Percentiles rank a stretch among this genome's conserved stretches.
Evolutionary conservation across 306 rosid genomes (phyloP).

Genomic region (Chamaecrista fasciculata): DNA sequence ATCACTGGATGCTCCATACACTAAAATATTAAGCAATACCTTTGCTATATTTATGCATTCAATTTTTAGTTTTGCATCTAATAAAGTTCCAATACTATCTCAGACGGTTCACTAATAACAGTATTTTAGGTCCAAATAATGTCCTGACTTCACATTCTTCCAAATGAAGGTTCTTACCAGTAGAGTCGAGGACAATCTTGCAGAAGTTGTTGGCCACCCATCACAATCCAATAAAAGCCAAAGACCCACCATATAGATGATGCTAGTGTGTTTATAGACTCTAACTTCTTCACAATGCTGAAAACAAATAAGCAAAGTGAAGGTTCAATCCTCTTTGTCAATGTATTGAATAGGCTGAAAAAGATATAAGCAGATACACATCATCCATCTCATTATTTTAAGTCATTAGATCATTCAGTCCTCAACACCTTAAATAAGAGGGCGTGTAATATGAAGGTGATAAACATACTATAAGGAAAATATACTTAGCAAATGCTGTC

Average conservation of each 20-base stretch:
- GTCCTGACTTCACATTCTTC: neutral
- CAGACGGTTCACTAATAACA: neutral
- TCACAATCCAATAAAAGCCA: slow-evolving; percentile 87
- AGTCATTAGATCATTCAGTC: neutral
- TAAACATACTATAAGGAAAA: neutral
- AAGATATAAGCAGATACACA: slow-evolving; percentile 3
- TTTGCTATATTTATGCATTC: neutral
- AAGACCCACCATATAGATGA: slow-evolving; percentile 85
- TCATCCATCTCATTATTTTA: slow-evolving; percentile 6
- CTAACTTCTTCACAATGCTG: slow-evolving; percentile 65
- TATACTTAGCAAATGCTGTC: neutral
- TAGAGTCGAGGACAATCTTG: slow-evolving; percentile 86
- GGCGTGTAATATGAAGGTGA: neutral
- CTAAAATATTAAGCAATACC: neutral
- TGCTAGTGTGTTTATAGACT: slow-evolving; percentile 56
- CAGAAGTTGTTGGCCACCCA: slow-evolving; percentile 73
- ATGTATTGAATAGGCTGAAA: neutral
- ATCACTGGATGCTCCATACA: slow-evolving; percentile 4
- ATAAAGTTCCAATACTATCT: neutral
- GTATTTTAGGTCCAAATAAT: neutral
- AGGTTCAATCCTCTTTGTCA: slow-evolving; percentile 20
- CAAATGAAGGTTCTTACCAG: slow-evolving; percentile 47
- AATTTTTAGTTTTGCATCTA: neutral
- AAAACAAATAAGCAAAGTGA: slow-evolving; percentile 24
- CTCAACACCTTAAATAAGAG: slow-evolving; percentile 14